phyloP scores from a whole-genome alignment of 495 filamentous ascomycete genomes.

The Aeminium ludgeri region DNA sequence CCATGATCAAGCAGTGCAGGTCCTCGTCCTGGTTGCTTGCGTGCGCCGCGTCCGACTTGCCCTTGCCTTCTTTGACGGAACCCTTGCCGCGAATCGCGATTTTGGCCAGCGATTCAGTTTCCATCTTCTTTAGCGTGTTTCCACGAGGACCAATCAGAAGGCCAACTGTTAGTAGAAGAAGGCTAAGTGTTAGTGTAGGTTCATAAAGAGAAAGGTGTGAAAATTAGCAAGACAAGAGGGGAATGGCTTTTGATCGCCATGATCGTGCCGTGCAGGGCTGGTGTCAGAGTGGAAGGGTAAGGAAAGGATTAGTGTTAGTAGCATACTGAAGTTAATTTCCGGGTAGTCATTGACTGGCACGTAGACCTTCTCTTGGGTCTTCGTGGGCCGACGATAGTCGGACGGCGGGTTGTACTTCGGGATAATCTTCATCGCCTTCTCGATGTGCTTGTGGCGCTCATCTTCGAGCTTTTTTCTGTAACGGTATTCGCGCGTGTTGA shows the following conservation, averaged over 20 bases:
- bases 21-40: constrained; percentile 99
- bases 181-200: constrained; percentile 77
- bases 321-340: constrained; percentile 99
- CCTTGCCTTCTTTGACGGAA: constrained; percentile 98
- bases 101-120: constrained; percentile 87
- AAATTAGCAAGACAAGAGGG: constrained; percentile 36
- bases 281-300: constrained; percentile 20
- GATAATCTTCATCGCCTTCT: constrained; percentile 96
- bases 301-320: constrained; percentile 76
- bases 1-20: constrained; percentile 97
- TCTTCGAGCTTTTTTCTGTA: constrained; percentile 96
- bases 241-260: constrained; percentile 18
- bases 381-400: constrained; percentile 93
- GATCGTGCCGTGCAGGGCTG: constrained; percentile 12
- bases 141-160: constrained; percentile 99
- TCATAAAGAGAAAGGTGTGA: constrained; percentile 14
- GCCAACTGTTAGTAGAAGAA: constrained; percentile 82
- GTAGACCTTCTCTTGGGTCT: constrained; percentile 99
- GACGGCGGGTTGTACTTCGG: constrained; percentile 95
- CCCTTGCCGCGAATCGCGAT: constrained; percentile 99
- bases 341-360: constrained; percentile 99
- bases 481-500: constrained; percentile 93
- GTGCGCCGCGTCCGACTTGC: constrained; percentile 93
- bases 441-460: constrained; percentile 92
- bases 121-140: constrained; percentile 99